These are phyloP conservation scores for Dendrobium chrysotoxum DNA, from an alignment of 106 monocot genomes.

Conservation along the genomic window DNA sequence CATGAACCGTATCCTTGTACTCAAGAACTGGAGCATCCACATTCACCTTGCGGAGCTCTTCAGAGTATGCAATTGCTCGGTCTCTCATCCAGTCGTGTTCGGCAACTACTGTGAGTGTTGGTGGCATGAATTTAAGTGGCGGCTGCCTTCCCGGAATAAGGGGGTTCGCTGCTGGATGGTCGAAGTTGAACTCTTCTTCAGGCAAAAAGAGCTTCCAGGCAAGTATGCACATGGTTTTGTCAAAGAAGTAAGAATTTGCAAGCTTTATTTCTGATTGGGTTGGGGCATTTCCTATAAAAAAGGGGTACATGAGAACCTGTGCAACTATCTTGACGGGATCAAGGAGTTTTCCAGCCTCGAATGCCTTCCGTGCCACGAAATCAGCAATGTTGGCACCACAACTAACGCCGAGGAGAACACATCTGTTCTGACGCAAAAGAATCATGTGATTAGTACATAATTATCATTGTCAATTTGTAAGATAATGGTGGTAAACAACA, in stretches of 20 bases:
- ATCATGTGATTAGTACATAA: neutral
- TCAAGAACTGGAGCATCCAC: slow-evolving; percentile 62
- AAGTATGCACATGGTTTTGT: slow-evolving; percentile 50
- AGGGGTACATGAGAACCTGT: slow-evolving; percentile 62
- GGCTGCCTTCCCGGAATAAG: slow-evolving; percentile 32
- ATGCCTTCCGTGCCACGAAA: slow-evolving; percentile 48
- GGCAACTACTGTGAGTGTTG: slow-evolving; percentile 54
- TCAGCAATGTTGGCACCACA: slow-evolving; percentile 64
- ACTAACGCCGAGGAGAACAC: slow-evolving; percentile 58
- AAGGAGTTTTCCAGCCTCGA: slow-evolving; percentile 46
- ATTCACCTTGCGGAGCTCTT: slow-evolving; percentile 63
- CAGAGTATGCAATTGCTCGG: slow-evolving; percentile 59
- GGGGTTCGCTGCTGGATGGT: slow-evolving; percentile 64
- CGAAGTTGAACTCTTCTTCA: slow-evolving; percentile 45
- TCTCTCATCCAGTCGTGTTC: slow-evolving; percentile 73
- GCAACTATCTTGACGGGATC: slow-evolving; percentile 58
- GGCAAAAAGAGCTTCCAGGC: slow-evolving; percentile 63
- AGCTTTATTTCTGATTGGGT: slow-evolving; percentile 59
- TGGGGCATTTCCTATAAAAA: slow-evolving; percentile 52
- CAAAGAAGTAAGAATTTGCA: slow-evolving; percentile 65
- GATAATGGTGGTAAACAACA: too few relatives aligned
- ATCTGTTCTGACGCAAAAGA: slow-evolving; percentile 24
- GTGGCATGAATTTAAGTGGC: slow-evolving; percentile 51
- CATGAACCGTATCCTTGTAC: slow-evolving; percentile 67
- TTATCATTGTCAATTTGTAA: too few relatives aligned